Percentiles rank a stretch among this genome's conserved stretches.
Conservation (phyloP, 768 basidiomycete genomes). For the Rhizopogon roseolus region DNA sequence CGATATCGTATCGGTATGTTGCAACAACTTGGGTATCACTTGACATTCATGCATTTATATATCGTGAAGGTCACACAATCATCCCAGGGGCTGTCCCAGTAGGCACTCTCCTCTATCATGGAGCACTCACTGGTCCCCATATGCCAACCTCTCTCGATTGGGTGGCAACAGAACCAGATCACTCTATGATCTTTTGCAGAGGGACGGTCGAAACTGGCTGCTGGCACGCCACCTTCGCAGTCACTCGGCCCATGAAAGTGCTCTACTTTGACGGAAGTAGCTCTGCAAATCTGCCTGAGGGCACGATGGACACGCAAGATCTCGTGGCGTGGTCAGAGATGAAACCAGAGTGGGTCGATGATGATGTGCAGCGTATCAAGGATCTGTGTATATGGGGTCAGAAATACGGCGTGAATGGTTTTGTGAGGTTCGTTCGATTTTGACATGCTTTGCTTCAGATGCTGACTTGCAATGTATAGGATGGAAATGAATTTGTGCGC, state of each 20-base stretch:
- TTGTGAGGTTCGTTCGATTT: constrained; percentile 7
- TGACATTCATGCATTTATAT: neutral
- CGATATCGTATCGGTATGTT: constrained; percentile 14
- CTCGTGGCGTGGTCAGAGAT: constrained; percentile 10
- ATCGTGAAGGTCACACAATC: constrained; percentile 16
- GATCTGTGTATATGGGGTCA: constrained; percentile 30
- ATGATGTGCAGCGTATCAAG: constrained; percentile 21
- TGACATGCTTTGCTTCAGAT: neutral
- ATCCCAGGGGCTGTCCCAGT: constrained; percentile 28
- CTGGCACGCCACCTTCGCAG: constrained; percentile 25
- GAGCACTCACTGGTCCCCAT: constrained; percentile 10
- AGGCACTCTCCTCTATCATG: constrained; percentile 35
- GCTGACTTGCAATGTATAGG: constrained; percentile 14
- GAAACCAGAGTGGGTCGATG: constrained; percentile 14
- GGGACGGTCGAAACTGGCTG: constrained; percentile 8
- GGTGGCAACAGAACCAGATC: constrained; percentile 31
- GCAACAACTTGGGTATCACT: no score
- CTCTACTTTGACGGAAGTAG: constrained; percentile 21
- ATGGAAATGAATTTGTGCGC: constrained; percentile 49
- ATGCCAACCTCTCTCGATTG: constrained; percentile 15
- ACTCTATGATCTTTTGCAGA: constrained; percentile 31
- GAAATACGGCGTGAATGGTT: constrained; percentile 7
- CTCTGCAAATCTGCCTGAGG: constrained; percentile 23
- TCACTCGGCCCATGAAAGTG: constrained; percentile 22
- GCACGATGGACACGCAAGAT: constrained; percentile 33